A percentile compares a stretch with the other conserved stretches of the same genome.
Evolutionary conservation across 345 rosid genomes (phyloP).

Genomic region (Eutrema yunnanense): DNA sequence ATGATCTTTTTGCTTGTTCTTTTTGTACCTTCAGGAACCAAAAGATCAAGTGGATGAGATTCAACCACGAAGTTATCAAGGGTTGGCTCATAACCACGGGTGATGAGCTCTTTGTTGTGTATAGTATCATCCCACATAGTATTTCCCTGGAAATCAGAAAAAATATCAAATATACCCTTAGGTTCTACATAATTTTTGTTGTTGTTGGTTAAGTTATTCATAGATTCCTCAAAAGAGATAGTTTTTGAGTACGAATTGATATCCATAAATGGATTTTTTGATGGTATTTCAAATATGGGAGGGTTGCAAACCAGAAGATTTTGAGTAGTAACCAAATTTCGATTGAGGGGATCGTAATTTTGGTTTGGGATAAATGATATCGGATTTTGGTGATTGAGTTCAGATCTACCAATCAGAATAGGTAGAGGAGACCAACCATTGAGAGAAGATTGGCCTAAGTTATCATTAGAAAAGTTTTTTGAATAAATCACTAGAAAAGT

Average conservation of each 20-base stretch:
- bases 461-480: background rate
- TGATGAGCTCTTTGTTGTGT: background rate
- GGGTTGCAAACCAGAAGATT: background rate
- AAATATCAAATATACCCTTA: background rate
- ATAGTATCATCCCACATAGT: background rate
- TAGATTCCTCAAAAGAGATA: background rate
- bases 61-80: background rate
- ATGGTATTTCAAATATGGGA: background rate
- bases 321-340: background rate
- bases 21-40: background rate
- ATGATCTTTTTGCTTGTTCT: background rate
- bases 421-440: background rate
- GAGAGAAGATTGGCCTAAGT: background rate
- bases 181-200: background rate
- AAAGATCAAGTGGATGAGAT: background rate
- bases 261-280: background rate
- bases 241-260: background rate
- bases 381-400: background rate
- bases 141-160: background rate
- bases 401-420: background rate
- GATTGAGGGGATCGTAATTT: background rate
- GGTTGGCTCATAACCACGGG: background rate
- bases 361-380: background rate
- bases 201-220: background rate
- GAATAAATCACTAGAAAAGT: background rate